Evolutionary conservation across 768 basidiomycete genomes (phyloP).

Genomic region (Suillus placidus): DNA sequence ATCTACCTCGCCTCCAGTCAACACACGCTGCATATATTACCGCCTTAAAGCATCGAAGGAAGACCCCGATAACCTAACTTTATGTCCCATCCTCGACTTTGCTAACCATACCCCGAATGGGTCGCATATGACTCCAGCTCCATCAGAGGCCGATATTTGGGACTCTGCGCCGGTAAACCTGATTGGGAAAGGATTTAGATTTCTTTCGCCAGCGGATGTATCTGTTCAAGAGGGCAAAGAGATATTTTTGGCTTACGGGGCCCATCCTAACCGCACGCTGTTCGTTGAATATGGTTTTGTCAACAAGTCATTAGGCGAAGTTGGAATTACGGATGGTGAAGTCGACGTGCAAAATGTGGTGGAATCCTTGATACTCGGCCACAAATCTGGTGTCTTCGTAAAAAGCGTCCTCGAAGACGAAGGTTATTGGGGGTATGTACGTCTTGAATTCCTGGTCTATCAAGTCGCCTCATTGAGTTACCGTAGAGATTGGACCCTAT

Average conservation of each 20-base stretch:
- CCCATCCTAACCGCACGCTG: constrained; percentile 74
- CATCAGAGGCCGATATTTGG: constrained; percentile 40
- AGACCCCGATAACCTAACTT: constrained; percentile 76
- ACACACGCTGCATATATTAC: constrained; percentile 87
- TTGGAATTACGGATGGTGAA: constrained; percentile 46
- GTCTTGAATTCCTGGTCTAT: constrained; percentile 7
- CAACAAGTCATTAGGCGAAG: constrained; percentile 36
- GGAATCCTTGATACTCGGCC: constrained; percentile 52
- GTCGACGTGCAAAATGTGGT: constrained; percentile 63
- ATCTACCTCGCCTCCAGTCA: constrained; percentile 54
- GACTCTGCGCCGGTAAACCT: constrained; percentile 37
- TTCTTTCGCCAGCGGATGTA: constrained; percentile 49
- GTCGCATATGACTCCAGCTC: constrained; percentile 47
- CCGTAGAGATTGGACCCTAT: constrained; percentile 78
- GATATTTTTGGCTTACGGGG: constrained; percentile 77
- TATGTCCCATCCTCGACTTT: constrained; percentile 91
- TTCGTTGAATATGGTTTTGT: constrained; percentile 94
- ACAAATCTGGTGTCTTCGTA: constrained; percentile 46
- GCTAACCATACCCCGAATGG: constrained; percentile 69
- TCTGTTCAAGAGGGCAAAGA: constrained; percentile 58
- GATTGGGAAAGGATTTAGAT: constrained; percentile 50
- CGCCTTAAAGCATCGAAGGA: constrained; percentile 51
- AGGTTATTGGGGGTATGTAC: constrained; percentile 83
- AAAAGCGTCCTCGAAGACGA: constrained; percentile 56
- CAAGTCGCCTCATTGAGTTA: not conserved